These are phyloP conservation scores for Pythium periplocum DNA, from an alignment of 352 stramenopile genomes.

Conservation along the genomic window DNA sequence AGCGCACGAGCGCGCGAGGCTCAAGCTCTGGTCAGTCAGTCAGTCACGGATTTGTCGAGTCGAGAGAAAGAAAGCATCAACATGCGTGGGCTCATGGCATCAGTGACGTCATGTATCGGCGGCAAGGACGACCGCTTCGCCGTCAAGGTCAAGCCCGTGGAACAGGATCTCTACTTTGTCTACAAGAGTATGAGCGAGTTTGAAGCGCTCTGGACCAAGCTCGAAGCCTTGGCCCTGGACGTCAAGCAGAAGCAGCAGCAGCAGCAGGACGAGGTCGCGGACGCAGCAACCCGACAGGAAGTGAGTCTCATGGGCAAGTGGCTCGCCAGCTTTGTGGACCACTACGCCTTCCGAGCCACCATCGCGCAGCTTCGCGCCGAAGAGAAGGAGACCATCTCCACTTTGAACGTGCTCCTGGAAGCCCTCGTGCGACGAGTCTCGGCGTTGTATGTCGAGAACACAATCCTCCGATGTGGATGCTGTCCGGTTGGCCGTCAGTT, in stretches of 20 bases:
- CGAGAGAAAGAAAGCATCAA: slow-evolving; percentile 17
- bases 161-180: slow-evolving; percentile 59
- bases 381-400: slow-evolving; percentile 70
- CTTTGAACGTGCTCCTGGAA: slow-evolving; percentile 69
- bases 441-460: slow-evolving; percentile 48
- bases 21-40: not conserved
- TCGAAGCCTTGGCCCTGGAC: slow-evolving; percentile 49
- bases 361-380: slow-evolving; percentile 51
- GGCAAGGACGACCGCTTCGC: slow-evolving; percentile 78
- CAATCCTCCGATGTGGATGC: slow-evolving; percentile 45
- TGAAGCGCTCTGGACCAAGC: slow-evolving; percentile 53
- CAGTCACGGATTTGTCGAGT: slow-evolving; percentile 33
- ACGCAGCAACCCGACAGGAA: slow-evolving; percentile 10
- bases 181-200: slow-evolving; percentile 82
- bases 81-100: slow-evolving; percentile 64
- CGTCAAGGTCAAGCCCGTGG: slow-evolving; percentile 42
- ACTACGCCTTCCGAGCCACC: slow-evolving; percentile 64
- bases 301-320: slow-evolving; percentile 60
- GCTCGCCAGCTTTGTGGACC: slow-evolving; percentile 68
- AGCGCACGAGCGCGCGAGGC: too few relatives aligned
- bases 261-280: slow-evolving; percentile 7
- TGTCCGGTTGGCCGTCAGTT: slow-evolving; percentile 48
- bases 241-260: slow-evolving; percentile 33
- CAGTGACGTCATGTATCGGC: slow-evolving; percentile 75
- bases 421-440: slow-evolving; percentile 62